Evolutionary conservation across 2,329 filamentous ascomycete species (phyloP), one percentile per base, ranked within the genome.

Genomic region (Xylariomycetidae sp.): DNA sequence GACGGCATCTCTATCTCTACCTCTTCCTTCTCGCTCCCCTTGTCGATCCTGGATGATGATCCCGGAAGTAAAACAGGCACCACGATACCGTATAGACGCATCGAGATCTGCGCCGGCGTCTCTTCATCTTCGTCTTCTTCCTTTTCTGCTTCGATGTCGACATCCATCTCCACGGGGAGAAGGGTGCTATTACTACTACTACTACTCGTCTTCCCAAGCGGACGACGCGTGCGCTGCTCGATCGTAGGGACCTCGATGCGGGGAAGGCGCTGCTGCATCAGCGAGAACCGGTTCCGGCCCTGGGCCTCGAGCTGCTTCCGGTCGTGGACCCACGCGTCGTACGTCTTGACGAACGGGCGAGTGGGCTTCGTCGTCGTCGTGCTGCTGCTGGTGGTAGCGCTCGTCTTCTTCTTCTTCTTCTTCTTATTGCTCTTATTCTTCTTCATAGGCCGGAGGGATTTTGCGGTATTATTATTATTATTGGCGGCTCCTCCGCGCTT

Each of bases 221-320:
- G 10, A 13, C 10, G 5, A 13, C 26, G 26, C 26, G 12, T 9
- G 8, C 31, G 25, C 12, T 23, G 30, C 25, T 41, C 42, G 2
- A 33, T 7, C 16, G 36, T 11, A 6, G 40, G 37, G 4, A 13
- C 20, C 30, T 45, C 43, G 8, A 39, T 28, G 3, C 34, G 38
- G 13, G 43, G 43, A n/a, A 40, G 16, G 16, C 30, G 40, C 27
- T 45, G 43, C 27, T 44, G 36, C 26, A 40, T 30, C 19, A 45
- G 15, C 8, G 36, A 39, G 30, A 36, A 41, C 3, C 32, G 16
- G 15, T 41, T 45, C 4, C 31, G 31, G 9, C 25, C 38, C 32
- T 45, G 40, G 3, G 38, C 22, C n/a, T 29, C 31, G 9, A 45
- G 16, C 4, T 45, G 43, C n/a, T 22, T 8, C 5, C 27, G 20